phyloP scores from a whole-genome alignment of 257 asterid genomes.

The Plantago elongata region DNA sequence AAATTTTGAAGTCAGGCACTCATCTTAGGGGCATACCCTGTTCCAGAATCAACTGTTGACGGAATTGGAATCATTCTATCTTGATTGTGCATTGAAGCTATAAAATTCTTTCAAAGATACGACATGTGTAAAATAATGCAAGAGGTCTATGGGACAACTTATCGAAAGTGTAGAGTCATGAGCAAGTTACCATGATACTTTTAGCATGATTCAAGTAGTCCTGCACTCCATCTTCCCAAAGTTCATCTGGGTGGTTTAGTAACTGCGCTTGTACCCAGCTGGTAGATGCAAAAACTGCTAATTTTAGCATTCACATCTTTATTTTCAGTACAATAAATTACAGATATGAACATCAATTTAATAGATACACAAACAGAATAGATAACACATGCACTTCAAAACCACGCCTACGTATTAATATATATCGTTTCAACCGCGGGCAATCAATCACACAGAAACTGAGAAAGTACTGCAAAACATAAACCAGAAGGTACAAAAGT shows the following conservation, averaged over 20 bases:
- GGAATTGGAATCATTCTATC: not conserved
- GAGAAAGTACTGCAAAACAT: constrained; percentile 2
- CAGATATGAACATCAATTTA: too few relatives aligned
- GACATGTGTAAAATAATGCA: not conserved
- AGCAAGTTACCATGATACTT: constrained; percentile 58
- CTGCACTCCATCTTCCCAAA: constrained; percentile 93
- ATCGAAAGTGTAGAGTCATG: not conserved
- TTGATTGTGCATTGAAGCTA: too few relatives aligned
- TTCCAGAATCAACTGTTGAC: too few relatives aligned
- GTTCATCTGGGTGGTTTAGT: constrained; percentile 91
- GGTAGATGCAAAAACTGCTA: constrained; percentile 24
- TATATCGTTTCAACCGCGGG: not conserved
- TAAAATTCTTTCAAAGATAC: not conserved
- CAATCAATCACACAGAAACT: constrained; percentile 2
- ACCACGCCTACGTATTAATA: not conserved
- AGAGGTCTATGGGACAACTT: constrained; percentile 1
- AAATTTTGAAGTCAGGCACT: too few relatives aligned
- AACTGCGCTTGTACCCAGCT: constrained; percentile 92
- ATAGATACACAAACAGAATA: constrained; percentile 10
- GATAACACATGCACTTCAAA: not conserved
- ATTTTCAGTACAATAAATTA: too few relatives aligned
- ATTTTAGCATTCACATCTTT: constrained; percentile 16
- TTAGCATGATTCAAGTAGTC: constrained; percentile 84
- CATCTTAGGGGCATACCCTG: too few relatives aligned
- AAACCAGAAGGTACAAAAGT: not conserved